A percentile compares a stretch with the other conserved stretches of the same genome.
phyloP scores from a whole-genome alignment of 2,329 filamentous ascomycete species.

The Diaporthe sp. region DNA sequence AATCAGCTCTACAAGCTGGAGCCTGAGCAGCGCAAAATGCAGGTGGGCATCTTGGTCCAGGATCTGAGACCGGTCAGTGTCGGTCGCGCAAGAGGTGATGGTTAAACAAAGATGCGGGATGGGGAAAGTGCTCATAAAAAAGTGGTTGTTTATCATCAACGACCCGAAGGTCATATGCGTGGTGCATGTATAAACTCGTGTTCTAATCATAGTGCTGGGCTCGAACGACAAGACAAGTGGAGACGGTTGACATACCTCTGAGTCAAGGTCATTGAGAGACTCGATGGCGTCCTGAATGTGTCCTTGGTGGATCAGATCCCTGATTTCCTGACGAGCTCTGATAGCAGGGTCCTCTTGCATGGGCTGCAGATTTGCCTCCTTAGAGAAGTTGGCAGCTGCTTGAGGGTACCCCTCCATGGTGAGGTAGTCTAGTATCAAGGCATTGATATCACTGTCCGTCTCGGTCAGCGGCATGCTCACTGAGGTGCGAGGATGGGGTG shows the following conservation, averaged over 20 bases:
- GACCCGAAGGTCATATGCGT: constrained; percentile 93
- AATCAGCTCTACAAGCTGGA: constrained; percentile 96
- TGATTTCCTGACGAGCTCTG: constrained; percentile 83
- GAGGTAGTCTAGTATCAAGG: constrained; percentile 95
- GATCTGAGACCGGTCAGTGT: constrained; percentile 71
- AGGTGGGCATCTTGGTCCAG: constrained; percentile 85
- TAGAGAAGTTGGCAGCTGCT: constrained; percentile 92
- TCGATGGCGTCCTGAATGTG: constrained; percentile 89
- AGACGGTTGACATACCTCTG: constrained; percentile 74
- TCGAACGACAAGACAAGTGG: constrained; percentile 27
- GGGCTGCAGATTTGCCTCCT: constrained; percentile 88
- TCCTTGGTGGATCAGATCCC: constrained; percentile 86
- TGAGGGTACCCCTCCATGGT: constrained; percentile 95
- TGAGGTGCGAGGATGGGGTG: constrained; percentile 1
- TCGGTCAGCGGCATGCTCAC: constrained; percentile 41
- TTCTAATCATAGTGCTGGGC: constrained; percentile 87
- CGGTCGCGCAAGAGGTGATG: constrained; percentile 50
- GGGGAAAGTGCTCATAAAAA: constrained; percentile 75
- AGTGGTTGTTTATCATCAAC: constrained; percentile 90
- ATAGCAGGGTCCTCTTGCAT: constrained; percentile 82
- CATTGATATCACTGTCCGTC: constrained; percentile 86
- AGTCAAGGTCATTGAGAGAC: constrained; percentile 89
- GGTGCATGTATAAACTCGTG: constrained; percentile 94
- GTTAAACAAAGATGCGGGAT: constrained; percentile 40
- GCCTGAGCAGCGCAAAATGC: constrained; percentile 89